Base-by-base conservation (phyloP, 768 basidiomycete species). In the Boletus rubropictus region DNA sequence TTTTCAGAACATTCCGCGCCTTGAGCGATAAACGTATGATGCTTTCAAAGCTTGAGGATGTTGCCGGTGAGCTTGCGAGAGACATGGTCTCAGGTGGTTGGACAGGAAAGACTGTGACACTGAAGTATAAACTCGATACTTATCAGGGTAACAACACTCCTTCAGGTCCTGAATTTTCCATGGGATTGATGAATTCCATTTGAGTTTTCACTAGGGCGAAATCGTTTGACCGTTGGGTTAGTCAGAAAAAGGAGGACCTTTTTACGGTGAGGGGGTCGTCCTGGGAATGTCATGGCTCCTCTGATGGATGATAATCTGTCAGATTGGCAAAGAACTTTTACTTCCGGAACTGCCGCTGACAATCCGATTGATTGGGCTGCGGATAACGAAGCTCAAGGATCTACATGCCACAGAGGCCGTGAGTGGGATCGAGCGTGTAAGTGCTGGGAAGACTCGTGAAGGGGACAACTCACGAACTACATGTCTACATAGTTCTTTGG, bases 51-150 rank as follows among this genome's bases (percentile, higher is more conserved):
- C 76, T 99, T 0, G 78, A 88, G 20, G 82, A 89, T 46, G 80
- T 96, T 29, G 85, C 92, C 1, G 77, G 75, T 2, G 86, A 91
- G 56, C 78, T 99, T 11, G 87, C 81, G 58, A 74, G 76, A 35
- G 93, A 96, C 60, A 83, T 97, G 79, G 69, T 73, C 22, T 65
- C 75, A n/a, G 74, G 75, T 37, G 84, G 88, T 25, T 99, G 91
- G 83, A 77, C 81, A 7, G 95, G 91, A 7, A 80, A 84, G 54
- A 96, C 91, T 0, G 75, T 98, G 27, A 95, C 90, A 0, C 74
- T 98, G 41, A 96, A 95, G 64, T 93, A 84, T 64, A 99, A 99
- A 69, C 76, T 90, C 28, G 85, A 94, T 60, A 92, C 84, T 1
- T 97, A 83, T 64, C 81, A 95, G 73, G 83, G 89, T 82, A 48